Evolutionary conservation across 2,329 filamentous ascomycete species (phyloP).

Genomic region (Neoarthrinium moseri): DNA sequence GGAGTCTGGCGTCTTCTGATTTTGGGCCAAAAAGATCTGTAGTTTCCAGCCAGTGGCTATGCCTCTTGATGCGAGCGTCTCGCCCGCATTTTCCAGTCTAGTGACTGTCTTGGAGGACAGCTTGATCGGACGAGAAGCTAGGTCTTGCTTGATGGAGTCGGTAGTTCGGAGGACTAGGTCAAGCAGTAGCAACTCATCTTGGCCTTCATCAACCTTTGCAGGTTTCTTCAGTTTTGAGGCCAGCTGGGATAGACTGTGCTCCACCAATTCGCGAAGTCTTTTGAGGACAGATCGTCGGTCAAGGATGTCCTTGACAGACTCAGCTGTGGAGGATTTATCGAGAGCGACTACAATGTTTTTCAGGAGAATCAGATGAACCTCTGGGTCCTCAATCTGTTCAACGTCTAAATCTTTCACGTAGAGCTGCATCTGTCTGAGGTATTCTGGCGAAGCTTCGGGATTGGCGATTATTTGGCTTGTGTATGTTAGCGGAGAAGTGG

Average conservation of each 20-base stretch:
- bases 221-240: conserved; percentile 15
- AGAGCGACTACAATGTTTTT: conserved; percentile 22
- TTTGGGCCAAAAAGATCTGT: conserved; percentile 23
- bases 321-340: conserved; percentile 11
- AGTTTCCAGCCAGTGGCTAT: conserved; percentile 26
- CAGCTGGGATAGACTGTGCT: conserved; percentile 18
- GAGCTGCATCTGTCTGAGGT: conserved; percentile 20
- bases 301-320: conserved; percentile 7
- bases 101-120: conserved; percentile 17
- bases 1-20: conserved; percentile 10
- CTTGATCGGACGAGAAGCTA: conserved; percentile 15
- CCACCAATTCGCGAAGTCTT: conserved; percentile 21
- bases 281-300: conserved; percentile 13
- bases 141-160: conserved; percentile 14
- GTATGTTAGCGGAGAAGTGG: background rate
- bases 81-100: conserved; percentile 19
- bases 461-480: conserved; percentile 24
- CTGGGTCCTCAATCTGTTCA: conserved; percentile 7
- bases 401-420: conserved; percentile 20
- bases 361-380: conserved; percentile 21
- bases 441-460: conserved; percentile 20
- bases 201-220: conserved; percentile 11
- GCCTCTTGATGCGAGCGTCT: conserved; percentile 15
- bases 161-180: conserved; percentile 21
- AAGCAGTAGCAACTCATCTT: conserved; percentile 15